These are phyloP conservation scores for Rhizopogon salebrosus DNA, from an alignment of 768 basidiomycete genomes.

Conservation along the genomic window DNA sequence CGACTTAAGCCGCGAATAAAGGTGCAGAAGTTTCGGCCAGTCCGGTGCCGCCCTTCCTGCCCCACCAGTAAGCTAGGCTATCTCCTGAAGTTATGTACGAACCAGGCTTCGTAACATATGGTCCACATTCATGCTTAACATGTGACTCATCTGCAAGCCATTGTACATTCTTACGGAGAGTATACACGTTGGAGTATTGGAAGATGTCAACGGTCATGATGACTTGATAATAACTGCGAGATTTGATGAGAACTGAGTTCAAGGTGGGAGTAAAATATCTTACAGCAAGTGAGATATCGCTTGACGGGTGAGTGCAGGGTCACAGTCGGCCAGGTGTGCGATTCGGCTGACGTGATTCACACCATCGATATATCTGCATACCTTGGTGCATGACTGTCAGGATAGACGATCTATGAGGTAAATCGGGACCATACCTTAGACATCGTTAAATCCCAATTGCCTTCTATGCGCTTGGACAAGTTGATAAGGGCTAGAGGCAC, in stretches of 20 bases:
- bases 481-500: slow-evolving; percentile 90
- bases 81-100: not conserved
- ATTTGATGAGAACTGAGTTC: not conserved
- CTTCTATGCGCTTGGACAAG: slow-evolving; percentile 72
- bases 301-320: slow-evolving; percentile 72
- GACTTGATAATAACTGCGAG: slow-evolving; percentile 86
- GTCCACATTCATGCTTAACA: slow-evolving; percentile 86
- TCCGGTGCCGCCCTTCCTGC: slow-evolving; percentile 60
- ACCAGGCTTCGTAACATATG: slow-evolving; percentile 84
- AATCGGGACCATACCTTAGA: slow-evolving; percentile 49
- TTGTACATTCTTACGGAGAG: slow-evolving; percentile 78
- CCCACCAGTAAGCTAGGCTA: not conserved
- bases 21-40: slow-evolving; percentile 81
- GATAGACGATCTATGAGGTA: not conserved
- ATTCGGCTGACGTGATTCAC: slow-evolving; percentile 89
- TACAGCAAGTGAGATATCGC: slow-evolving; percentile 92
- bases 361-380: slow-evolving; percentile 82
- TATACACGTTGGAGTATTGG: slow-evolving; percentile 97
- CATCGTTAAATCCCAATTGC: slow-evolving; percentile 96
- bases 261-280: slow-evolving; percentile 19
- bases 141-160: slow-evolving; percentile 83
- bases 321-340: slow-evolving; percentile 87
- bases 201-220: slow-evolving; percentile 97
- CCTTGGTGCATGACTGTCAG: slow-evolving; percentile 32
- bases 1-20: slow-evolving; percentile 82